Evolutionary conservation across 2,329 filamentous ascomycete species (phyloP).

Genomic region (Fusarium sp.): DNA sequence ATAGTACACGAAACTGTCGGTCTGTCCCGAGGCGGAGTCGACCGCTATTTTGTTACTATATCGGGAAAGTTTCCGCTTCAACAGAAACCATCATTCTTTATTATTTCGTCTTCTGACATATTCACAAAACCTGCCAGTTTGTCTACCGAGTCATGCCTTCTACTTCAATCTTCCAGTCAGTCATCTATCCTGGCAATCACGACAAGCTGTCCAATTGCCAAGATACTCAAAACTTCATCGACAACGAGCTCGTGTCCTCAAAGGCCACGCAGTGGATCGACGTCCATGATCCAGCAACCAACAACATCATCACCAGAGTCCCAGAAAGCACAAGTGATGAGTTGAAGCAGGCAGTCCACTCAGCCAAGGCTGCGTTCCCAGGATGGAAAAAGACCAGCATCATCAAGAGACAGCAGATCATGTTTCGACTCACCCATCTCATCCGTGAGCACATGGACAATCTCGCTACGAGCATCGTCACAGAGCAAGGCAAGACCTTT

Average conservation of each 20-base stretch:
- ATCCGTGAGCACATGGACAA: constrained; percentile 83
- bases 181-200: constrained; percentile 42
- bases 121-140: neutral
- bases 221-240: constrained; percentile 77
- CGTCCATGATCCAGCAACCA: constrained; percentile 80
- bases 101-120: neutral
- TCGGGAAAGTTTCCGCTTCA: constrained; percentile 27
- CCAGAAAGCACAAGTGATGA: constrained; percentile 78
- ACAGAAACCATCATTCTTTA: constrained; percentile 2
- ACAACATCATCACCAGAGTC: constrained; percentile 80
- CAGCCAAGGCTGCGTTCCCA: constrained; percentile 76
- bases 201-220: constrained; percentile 42
- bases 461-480: constrained; percentile 78
- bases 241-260: constrained; percentile 76
- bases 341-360: constrained; percentile 74
- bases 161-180: constrained; percentile 28
- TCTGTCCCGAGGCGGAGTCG: constrained; percentile 29
- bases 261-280: constrained; percentile 75
- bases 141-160: constrained; percentile 22
- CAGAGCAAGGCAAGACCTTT: constrained; percentile 84
- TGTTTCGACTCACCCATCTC: constrained; percentile 79
- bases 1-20: constrained; percentile 11
- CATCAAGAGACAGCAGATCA: constrained; percentile 76
- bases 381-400: constrained; percentile 74
- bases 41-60: constrained; percentile 24